Conservation (phyloP, 2,329 filamentous ascomycete species). For the Ceratocystis variospora region DNA sequence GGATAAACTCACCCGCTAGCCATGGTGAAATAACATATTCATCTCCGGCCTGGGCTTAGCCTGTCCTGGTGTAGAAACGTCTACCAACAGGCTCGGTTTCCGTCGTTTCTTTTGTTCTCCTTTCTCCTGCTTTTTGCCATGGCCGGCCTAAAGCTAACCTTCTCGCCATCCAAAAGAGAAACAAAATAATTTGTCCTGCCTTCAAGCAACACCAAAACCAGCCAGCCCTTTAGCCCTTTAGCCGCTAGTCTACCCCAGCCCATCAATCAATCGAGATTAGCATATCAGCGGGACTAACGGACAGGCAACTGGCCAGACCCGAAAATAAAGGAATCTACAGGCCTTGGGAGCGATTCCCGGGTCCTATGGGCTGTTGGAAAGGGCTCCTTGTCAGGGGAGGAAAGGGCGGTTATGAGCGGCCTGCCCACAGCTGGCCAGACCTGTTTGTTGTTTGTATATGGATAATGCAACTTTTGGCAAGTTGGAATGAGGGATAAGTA, state of each 20-base stretch:
- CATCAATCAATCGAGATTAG: neutral
- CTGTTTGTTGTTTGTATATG: neutral
- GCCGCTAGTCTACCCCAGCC: neutral
- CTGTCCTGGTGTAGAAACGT: neutral
- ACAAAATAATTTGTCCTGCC: too few species aligned
- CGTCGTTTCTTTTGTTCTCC: neutral
- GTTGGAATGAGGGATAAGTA: conserved; percentile 1
- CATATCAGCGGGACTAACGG: neutral
- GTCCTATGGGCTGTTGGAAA: neutral
- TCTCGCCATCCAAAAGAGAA: neutral
- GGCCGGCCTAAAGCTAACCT: neutral
- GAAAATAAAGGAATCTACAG: neutral
- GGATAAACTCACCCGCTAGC: neutral
- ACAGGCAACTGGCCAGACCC: neutral
- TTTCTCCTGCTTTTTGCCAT: neutral
- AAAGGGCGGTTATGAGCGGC: neutral
- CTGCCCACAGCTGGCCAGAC: neutral
- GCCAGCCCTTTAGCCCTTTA: neutral
- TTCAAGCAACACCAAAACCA: neutral
- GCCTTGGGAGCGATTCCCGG: neutral
- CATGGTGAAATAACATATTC: neutral
- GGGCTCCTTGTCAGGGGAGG: neutral
- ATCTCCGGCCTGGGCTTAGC: neutral
- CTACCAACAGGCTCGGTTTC: neutral
- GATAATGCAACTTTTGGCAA: neutral